phyloP scores from a whole-genome alignment of 192 early-diverging fungal species.

The Hyaloraphidium curvatum region DNA sequence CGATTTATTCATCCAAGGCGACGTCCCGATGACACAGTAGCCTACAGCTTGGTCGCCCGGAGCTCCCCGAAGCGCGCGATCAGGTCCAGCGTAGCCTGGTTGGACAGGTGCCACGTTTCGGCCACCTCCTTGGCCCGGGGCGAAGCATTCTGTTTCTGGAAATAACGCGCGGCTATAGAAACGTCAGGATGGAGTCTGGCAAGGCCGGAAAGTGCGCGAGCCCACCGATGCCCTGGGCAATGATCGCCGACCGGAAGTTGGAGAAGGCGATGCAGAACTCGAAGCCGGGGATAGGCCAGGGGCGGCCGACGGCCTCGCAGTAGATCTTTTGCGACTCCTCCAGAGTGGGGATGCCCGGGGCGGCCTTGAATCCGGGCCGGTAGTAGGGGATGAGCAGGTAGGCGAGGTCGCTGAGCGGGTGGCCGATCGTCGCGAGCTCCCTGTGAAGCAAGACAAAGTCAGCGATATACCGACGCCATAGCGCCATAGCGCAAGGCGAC shows the following conservation, averaged over 20 bases:
- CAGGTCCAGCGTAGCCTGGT: too few species aligned
- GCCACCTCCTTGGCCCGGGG: too few species aligned
- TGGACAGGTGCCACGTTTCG: too few species aligned
- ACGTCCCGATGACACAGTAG: too few species aligned
- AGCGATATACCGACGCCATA: background rate
- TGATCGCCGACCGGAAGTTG: background rate
- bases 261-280: background rate
- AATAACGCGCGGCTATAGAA: too few species aligned
- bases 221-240: background rate
- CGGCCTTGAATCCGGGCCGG: background rate
- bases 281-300: background rate
- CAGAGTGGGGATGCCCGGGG: background rate
- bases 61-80: too few species aligned
- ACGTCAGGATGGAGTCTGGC: too few species aligned
- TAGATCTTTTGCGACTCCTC: background rate
- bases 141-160: too few species aligned
- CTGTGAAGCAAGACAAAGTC: slow-evolving; percentile 9
- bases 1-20: too few species aligned
- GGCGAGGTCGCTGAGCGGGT: slow-evolving; percentile 78
- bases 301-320: background rate
- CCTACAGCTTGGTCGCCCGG: too few species aligned
- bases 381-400: background rate
- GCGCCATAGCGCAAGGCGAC: background rate
- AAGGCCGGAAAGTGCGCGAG: too few species aligned
- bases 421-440: slow-evolving; percentile 54